These are phyloP conservation scores for Chrysanthemum seticuspe DNA, from an alignment of 129 eudicot genomes.

Conservation along the genomic window DNA sequence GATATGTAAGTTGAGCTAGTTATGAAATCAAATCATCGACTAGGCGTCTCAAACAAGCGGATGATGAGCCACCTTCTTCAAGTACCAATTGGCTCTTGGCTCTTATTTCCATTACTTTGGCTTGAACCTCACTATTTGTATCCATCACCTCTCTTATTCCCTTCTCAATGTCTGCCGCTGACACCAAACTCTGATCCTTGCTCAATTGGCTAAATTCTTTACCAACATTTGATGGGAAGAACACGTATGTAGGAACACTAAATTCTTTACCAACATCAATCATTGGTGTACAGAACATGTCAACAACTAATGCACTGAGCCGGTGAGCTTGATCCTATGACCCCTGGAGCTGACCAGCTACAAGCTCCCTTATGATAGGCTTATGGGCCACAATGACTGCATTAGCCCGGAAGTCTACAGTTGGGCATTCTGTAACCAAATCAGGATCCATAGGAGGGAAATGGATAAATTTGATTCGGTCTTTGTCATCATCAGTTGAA, in stretches of 20 bases:
- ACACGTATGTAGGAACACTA: constrained; percentile 40
- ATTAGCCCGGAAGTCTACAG: constrained; percentile 24
- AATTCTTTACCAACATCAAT: constrained; percentile 53
- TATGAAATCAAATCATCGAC: too few species aligned
- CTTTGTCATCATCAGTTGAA: neutral
- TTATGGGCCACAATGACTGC: constrained; percentile 33
- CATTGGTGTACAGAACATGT: constrained; percentile 63
- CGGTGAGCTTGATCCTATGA: neutral
- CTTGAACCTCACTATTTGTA: constrained; percentile 9
- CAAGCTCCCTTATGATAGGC: constrained; percentile 31
- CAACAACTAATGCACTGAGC: constrained; percentile 37
- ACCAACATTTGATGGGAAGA: constrained; percentile 44
- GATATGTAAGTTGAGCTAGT: neutral
- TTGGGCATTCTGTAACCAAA: constrained; percentile 23
- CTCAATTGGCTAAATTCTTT: too few species aligned
- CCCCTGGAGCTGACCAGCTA: constrained; percentile 6
- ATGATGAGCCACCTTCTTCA: constrained; percentile 36
- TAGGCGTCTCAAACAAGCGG: neutral
- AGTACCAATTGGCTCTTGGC: constrained; percentile 18
- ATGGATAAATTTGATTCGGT: constrained; percentile 32
- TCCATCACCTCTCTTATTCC: constrained; percentile 37
- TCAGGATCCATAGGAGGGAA: constrained; percentile 35
- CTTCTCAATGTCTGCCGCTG: constrained; percentile 24
- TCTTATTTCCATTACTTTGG: constrained; percentile 24
- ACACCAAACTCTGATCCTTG: constrained; percentile 6